A percentile compares a stretch with the other conserved stretches of the same genome.
phyloP scores from a whole-genome alignment of 2,329 filamentous ascomycete genomes.

The Diplodia scrobiculata region DNA sequence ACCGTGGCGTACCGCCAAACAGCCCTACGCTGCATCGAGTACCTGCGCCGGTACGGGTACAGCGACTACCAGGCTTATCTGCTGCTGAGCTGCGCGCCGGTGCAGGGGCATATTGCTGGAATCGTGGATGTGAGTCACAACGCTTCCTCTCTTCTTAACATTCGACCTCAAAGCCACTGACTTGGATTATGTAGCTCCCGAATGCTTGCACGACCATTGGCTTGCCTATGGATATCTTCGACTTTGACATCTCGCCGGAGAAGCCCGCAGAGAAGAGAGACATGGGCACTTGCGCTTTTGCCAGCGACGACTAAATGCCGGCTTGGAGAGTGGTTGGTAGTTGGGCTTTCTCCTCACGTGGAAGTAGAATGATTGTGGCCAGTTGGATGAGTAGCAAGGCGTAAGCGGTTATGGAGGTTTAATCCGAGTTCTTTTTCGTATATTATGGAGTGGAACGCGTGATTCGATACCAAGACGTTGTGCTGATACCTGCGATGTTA shows the following conservation, averaged over 20 bases:
- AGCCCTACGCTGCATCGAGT: conserved; percentile 75
- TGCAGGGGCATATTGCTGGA: conserved; percentile 85
- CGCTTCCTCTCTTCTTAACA: background rate
- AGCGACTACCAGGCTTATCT: conserved; percentile 80
- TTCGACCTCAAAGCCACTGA: background rate
- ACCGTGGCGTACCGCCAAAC: conserved; percentile 86
- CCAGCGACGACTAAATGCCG: conserved; percentile 35
- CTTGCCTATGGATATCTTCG: conserved; percentile 89
- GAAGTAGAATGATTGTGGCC: background rate
- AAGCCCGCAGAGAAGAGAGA: conserved; percentile 63
- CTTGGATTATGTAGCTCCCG: conserved; percentile 58
- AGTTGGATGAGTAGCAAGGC: too few relatives aligned
- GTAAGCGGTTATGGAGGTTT: too few relatives aligned
- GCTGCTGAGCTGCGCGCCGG: conserved; percentile 78
- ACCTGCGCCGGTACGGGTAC: conserved; percentile 71
- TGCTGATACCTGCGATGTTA: too few relatives aligned
- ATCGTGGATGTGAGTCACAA: conserved; percentile 65
- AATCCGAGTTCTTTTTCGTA: too few relatives aligned
- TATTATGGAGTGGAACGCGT: too few relatives aligned
- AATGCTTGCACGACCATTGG: conserved; percentile 90
- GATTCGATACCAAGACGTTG: too few relatives aligned
- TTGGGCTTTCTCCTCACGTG: background rate
- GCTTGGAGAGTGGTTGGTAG: background rate
- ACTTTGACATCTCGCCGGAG: conserved; percentile 81
- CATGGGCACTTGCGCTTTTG: conserved; percentile 71